phyloP scores from a whole-genome alignment of 768 basidiomycete genomes.

The Podaxis carcinomalis region DNA sequence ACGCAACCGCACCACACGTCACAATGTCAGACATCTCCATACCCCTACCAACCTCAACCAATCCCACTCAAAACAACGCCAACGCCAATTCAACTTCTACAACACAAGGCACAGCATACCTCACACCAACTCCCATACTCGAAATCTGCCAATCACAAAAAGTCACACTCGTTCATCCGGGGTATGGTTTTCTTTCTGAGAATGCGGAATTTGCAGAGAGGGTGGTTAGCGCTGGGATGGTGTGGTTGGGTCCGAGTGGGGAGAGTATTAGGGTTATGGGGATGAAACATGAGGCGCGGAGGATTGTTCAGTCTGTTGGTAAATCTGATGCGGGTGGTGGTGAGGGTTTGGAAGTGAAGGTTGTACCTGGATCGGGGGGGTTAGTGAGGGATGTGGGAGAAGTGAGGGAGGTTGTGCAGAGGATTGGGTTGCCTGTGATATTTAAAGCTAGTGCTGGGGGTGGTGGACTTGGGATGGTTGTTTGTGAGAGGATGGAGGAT shows the following conservation, averaged over 20 bases:
- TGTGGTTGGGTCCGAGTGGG: conserved; percentile 54
- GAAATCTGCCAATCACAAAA: conserved; percentile 33
- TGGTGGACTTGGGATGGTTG: conserved; percentile 63
- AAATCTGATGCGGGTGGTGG: no score
- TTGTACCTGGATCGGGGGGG: conserved; percentile 55
- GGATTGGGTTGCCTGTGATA: conserved; percentile 57
- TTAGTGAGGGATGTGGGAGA: conserved; percentile 38
- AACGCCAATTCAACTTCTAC: conserved; percentile 1
- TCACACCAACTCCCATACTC: conserved; percentile 33
- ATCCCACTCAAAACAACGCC: no score
- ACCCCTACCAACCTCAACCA: conserved; percentile 20
- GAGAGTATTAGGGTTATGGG: conserved; percentile 52
- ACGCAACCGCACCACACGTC: conserved; percentile 57
- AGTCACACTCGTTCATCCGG: conserved; percentile 56
- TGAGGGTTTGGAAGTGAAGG: conserved; percentile 39
- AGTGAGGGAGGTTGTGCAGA: conserved; percentile 32
- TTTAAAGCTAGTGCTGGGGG: conserved; percentile 68
- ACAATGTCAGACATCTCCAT: conserved; percentile 42
- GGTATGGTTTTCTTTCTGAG: conserved; percentile 66
- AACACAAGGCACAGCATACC: conserved; percentile 43
- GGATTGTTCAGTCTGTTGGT: not conserved
- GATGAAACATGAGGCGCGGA: conserved; percentile 51
- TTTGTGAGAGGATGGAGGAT: conserved; percentile 42
- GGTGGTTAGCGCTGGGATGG: conserved; percentile 44
- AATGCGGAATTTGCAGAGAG: conserved; percentile 50